Evolutionary conservation across 2,329 filamentous ascomycete species (phyloP).

Genomic region (Exophiala alcalophila): DNA sequence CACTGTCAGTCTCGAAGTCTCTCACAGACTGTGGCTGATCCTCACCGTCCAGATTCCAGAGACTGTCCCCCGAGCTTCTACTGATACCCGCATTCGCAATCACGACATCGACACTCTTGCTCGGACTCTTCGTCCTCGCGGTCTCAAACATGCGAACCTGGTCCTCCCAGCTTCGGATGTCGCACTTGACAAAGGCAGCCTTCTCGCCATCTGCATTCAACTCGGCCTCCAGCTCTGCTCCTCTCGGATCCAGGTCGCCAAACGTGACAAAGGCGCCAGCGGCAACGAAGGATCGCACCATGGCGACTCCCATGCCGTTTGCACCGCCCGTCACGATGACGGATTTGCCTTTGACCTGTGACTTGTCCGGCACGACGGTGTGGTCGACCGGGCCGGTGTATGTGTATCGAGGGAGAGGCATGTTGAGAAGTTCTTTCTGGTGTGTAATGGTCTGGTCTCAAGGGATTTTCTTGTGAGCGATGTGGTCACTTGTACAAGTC

Average conservation of each 20-base stretch:
- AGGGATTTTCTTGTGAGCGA: too few relatives aligned
- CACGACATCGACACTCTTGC: constrained; percentile 45
- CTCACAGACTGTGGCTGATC: background rate
- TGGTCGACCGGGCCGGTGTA: constrained; percentile 17
- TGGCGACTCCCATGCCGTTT: constrained; percentile 41
- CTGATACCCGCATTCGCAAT: constrained; percentile 50
- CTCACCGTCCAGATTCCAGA: constrained; percentile 42
- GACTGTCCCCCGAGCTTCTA: constrained; percentile 35
- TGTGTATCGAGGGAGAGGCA: constrained; percentile 10
- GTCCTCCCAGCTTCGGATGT: constrained; percentile 46
- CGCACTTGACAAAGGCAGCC: constrained; percentile 40
- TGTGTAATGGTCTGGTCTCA: too few relatives aligned
- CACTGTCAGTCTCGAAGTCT: background rate
- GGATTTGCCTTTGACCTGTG: constrained; percentile 36
- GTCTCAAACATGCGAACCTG: constrained; percentile 44
- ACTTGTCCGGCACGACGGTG: constrained; percentile 35
- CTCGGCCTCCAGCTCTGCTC: constrained; percentile 12
- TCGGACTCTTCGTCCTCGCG: constrained; percentile 38
- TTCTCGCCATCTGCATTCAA: constrained; percentile 6
- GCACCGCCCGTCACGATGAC: constrained; percentile 29
- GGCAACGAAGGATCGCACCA: constrained; percentile 37
- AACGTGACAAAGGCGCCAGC: constrained; percentile 45
- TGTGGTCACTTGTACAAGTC: too few relatives aligned
- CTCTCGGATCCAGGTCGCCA: constrained; percentile 29
- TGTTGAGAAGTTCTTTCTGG: constrained; percentile 1